Base-by-base conservation (phyloP, 257 asterid genomes). In the Gentiana macrophylla region DNA sequence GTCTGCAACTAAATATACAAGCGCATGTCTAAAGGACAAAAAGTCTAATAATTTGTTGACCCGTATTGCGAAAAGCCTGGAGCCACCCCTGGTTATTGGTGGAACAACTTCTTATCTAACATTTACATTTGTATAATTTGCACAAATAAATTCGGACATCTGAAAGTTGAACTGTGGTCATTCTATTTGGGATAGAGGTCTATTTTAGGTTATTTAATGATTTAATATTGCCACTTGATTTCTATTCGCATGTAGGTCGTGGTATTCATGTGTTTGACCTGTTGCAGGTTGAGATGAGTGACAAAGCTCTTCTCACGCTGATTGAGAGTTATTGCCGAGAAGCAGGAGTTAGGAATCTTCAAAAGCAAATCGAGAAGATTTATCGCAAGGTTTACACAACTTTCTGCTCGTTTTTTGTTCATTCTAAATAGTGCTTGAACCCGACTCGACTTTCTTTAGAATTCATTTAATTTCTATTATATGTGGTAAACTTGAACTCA, bases 301-400 rank as follows among this genome's bases (percentile, higher is more conserved):
- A 85, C 78, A 66, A 89, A 50, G 95, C 99, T 59, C 94, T 88
- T 64, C 95, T 92, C 57, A 84, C 84, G 56, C 70, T 92, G 71
- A 85, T 88, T 48, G 99, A 92, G 74, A 88, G 79, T 79, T 92
- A 92, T 69, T 92, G 97, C 82, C 72, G 99, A 77, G 99, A 92
- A 81, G 94, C 97, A 2, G 99, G 99, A 55, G 99, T 92, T 46
- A 83, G 99, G 65, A 92, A 88, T 77, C 97, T 92, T 74, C 99
- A 92, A 69, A 92, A 92, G 91, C 99, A 92, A 70, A 92, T 92
- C 66, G 97, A 92, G 79, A 88, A 92, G 80, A 92, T 92, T 67
- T 92, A 92, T 60, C 79, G 97, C 69, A 92, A 92, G 99, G 97
- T 91, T 67, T 59, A 50, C n/a, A 50, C 34, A 44, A 12, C 35